Percentiles rank a stretch among this genome's conserved stretches.
Conservation (phyloP, 1,284 basidiomycete species). For the Ganoderma multipileum region DNA sequence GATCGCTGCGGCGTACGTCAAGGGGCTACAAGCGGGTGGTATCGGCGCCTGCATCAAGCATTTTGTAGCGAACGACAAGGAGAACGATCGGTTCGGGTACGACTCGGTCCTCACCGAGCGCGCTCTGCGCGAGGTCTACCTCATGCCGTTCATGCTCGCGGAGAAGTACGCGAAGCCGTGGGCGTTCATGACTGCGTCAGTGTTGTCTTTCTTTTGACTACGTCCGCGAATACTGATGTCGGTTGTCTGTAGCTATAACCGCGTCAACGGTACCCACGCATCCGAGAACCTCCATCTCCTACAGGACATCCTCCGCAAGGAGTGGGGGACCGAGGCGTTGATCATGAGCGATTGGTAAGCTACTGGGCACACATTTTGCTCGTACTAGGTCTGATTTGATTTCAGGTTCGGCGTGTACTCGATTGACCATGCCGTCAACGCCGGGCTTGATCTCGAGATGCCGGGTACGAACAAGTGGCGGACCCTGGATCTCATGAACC, state of each 20-base stretch:
- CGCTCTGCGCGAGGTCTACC: slow-evolving; percentile 82
- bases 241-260: slow-evolving; percentile 57
- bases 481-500: slow-evolving; percentile 66
- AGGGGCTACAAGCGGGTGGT: slow-evolving; percentile 74
- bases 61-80: slow-evolving; percentile 78
- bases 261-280: slow-evolving; percentile 74
- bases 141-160: slow-evolving; percentile 79
- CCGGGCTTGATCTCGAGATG: slow-evolving; percentile 84
- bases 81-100: slow-evolving; percentile 70
- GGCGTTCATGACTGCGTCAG: slow-evolving; percentile 77
- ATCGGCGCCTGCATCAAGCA: slow-evolving; percentile 80
- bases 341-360: slow-evolving; percentile 84
- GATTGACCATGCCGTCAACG: slow-evolving; percentile 70
- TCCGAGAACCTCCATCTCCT: slow-evolving; percentile 73
- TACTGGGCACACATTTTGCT: background rate
- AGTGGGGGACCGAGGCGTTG: slow-evolving; percentile 78
- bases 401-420: slow-evolving; percentile 74
- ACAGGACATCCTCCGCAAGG: slow-evolving; percentile 70
- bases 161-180: slow-evolving; percentile 75
- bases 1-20: slow-evolving; percentile 75
- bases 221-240: background rate
- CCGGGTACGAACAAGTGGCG: slow-evolving; percentile 77
- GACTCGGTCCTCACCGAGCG: slow-evolving; percentile 69
- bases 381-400: background rate
- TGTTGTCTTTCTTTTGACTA: background rate